A percentile compares a stretch with the other conserved stretches of the same genome.
Conservation (phyloP, 2,329 filamentous ascomycete genomes). For the Neofusicoccum cordaticola region DNA sequence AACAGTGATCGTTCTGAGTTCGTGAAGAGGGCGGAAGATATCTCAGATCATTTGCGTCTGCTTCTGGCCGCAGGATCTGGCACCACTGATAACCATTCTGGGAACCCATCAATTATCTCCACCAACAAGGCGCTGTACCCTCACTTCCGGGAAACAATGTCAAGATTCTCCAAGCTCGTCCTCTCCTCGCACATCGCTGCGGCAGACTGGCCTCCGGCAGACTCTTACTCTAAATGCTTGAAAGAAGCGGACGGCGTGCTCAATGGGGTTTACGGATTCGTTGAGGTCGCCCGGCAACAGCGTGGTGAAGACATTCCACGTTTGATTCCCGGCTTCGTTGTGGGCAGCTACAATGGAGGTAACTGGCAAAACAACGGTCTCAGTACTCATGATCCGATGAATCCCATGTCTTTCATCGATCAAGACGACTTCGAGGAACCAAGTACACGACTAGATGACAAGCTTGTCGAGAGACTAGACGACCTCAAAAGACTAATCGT, state of each 20-base stretch:
- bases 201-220: conserved; percentile 89
- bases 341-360: conserved; percentile 77
- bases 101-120: conserved; percentile 98
- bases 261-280: conserved; percentile 90
- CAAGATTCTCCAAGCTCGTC: conserved; percentile 97
- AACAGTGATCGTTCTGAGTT: conserved; percentile 83
- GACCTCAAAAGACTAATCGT: conserved; percentile 81
- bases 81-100: conserved; percentile 97
- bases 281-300: conserved; percentile 91
- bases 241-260: conserved; percentile 97
- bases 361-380: conserved; percentile 75
- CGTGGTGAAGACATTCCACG: conserved; percentile 88
- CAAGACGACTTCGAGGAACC: conserved; percentile 86
- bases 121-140: conserved; percentile 96
- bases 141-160: conserved; percentile 99
- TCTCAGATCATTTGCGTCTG: conserved; percentile 90
- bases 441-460: conserved; percentile 69
- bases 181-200: conserved; percentile 97
- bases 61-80: conserved; percentile 93
- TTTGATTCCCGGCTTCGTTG: conserved; percentile 89
- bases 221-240: conserved; percentile 91
- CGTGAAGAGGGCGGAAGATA: conserved; percentile 92
- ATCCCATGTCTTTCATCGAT: conserved; percentile 70
- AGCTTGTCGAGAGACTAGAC: conserved; percentile 77
- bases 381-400: conserved; percentile 66